Base-by-base conservation (phyloP, 1,139 yeast species). In the Kurtzmaniella quercitrusa region DNA sequence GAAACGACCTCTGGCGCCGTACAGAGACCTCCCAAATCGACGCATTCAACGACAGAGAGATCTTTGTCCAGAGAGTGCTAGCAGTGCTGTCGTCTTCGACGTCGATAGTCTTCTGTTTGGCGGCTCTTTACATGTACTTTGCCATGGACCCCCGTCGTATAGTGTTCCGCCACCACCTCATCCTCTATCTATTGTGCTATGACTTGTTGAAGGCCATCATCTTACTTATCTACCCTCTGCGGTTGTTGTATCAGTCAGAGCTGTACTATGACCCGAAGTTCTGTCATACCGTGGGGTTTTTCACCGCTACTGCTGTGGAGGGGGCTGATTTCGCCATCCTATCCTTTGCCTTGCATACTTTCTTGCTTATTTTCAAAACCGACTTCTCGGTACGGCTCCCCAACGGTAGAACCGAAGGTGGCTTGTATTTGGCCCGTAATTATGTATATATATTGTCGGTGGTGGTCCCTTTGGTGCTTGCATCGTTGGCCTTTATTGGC, bases 271-370 rank as follows among this genome's bases (percentile, higher is more conserved):
- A 78, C 52, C 65, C 69, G 18, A 68, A 65, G 34, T 81, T 86
- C 51, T 81, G 88, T 54, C 82, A 85, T 56, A 82, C 82, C 12
- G 79, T 88, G 40, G 97, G 96, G 3, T 90, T 87, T 69, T 82
- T 89, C 62, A 85, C 96, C 0, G 88, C 94, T 1, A 73, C 82
- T 36, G 77, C 91, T 27, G 85, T 87, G 24, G 95, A 89, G 61
- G 96, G 95, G 14, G 90, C 94, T 2, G 97, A 90, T 63, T 62
- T 88, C 38, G 94, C 95, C 21, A 90, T 90, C 41, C 66, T 89
- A 39, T 76, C 87, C 29, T 85, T 90, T 63, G 96, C 97, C 1
- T 63, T 89, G 17, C 96, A 90, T 61, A 85, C 93, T 7, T 89
- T 82, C 37, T 61, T 90, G 39, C 67, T 89, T 27, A 84, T 90